Base-by-base conservation (phyloP, 805 yeast species). In the Candida succiphila region DNA sequence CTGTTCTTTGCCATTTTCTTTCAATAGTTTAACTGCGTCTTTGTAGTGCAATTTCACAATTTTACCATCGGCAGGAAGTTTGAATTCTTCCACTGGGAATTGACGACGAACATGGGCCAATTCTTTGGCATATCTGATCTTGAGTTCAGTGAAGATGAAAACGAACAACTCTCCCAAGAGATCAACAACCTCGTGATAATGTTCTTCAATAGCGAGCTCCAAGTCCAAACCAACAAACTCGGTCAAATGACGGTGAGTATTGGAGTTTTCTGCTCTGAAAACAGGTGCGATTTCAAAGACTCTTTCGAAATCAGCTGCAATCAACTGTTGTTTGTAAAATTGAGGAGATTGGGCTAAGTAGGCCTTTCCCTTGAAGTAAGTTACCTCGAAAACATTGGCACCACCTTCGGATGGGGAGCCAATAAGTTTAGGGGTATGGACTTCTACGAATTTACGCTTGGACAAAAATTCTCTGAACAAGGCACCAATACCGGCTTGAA, bases 351-450 rank as follows among this genome's bases (percentile, higher is more conserved):
- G 99, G 14, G 99, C 98, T 56, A 92, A 66, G 60, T 72, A 92
- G 6, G 97, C 97, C 41, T 80, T 78, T 41, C 86, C 76, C 59
- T 89, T 89, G 74, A 92, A 92, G 63, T 92, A 92, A 29, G 82
- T 68, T 38, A 92, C 82, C 62, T 87, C 94, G 63, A 92, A 92
- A 31, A 92, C 97, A 58, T 86, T 89, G 38, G 97, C 75, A 46
- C 99, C 99, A 61, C 97, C 96, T 69, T 92, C 99, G 40, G 95
- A 82, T 27, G 98, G 83, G 27, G 97, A 86, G 47, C 94, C 95
- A 52, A 89, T 73, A 48, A 92, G 67, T 65, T 92, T 92, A 41
- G 99, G 99, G 10, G 96, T 81, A 64, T 92, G 99, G 47, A 87
- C 78, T 67, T 94, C 99, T 25, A 79, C 75, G 64, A 92, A 92